phyloP scores from a whole-genome alignment of 352 stramenopile genomes.

The Globisporangium ultimum region DNA sequence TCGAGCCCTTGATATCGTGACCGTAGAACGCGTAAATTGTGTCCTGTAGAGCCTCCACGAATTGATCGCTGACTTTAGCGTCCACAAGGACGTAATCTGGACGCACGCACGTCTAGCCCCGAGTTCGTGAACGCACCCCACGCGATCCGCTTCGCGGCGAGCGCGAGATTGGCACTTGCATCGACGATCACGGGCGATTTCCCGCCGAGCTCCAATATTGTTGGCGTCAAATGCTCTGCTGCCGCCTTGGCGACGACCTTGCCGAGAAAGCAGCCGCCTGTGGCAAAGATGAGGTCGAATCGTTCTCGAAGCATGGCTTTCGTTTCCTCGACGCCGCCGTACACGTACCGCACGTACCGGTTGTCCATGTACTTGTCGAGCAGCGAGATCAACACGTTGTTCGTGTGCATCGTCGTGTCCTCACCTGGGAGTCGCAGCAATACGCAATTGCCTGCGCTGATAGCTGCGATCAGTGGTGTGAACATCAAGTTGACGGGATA shows the following conservation, averaged over 20 bases:
- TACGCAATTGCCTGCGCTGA: slow-evolving; percentile 91
- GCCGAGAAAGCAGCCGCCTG: slow-evolving; percentile 61
- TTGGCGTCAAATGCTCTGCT: slow-evolving; percentile 92
- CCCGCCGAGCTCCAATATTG: slow-evolving; percentile 93
- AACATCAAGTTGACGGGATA: slow-evolving; percentile 83
- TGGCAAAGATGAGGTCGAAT: slow-evolving; percentile 76
- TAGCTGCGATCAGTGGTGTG: slow-evolving; percentile 64
- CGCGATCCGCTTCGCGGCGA: slow-evolving; percentile 76
- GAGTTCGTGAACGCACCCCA: slow-evolving; percentile 87
- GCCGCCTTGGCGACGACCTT: slow-evolving; percentile 87
- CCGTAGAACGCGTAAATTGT: slow-evolving; percentile 42
- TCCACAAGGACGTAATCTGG: slow-evolving; percentile 92
- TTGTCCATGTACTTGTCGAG: slow-evolving; percentile 60
- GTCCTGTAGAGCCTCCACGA: slow-evolving; percentile 28
- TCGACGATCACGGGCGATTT: slow-evolving; percentile 89
- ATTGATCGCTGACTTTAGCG: slow-evolving; percentile 47
- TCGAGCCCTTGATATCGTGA: slow-evolving; percentile 37
- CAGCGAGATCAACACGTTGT: slow-evolving; percentile 39
- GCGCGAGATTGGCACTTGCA: slow-evolving; percentile 40
- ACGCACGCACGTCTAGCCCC: slow-evolving; percentile 92
- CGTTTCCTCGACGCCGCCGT: slow-evolving; percentile 63
- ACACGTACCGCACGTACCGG: slow-evolving; percentile 65
- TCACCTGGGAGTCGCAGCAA: slow-evolving; percentile 90
- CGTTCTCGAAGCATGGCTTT: slow-evolving; percentile 71
- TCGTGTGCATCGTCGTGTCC: slow-evolving; percentile 57